Conservation (phyloP, 2,329 filamentous ascomycete genomes). For the Diaporthe vexans region DNA sequence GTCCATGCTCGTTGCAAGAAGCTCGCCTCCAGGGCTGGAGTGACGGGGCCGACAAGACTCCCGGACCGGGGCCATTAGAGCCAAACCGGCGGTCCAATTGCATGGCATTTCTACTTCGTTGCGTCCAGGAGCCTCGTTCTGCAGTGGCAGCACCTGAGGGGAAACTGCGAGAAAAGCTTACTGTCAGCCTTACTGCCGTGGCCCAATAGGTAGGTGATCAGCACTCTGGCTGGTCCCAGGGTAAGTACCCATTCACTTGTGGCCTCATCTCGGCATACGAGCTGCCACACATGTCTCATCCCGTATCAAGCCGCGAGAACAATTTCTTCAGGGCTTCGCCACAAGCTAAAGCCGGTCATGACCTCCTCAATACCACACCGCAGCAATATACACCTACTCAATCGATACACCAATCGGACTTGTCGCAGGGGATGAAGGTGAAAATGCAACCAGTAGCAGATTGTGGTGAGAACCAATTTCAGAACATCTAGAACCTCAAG, state of each 20-base stretch:
- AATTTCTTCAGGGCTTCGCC: background rate
- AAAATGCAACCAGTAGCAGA: too few species aligned
- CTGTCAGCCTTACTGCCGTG: background rate
- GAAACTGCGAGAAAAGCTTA: too few species aligned
- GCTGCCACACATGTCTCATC: background rate
- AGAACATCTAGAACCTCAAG: too few species aligned
- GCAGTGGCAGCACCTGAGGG: background rate
- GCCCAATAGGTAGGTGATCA: background rate
- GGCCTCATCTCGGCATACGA: constrained; percentile 10
- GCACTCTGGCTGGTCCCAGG: background rate
- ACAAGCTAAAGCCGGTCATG: background rate
- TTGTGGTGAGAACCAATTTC: background rate
- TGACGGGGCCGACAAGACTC: background rate
- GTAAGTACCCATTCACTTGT: background rate
- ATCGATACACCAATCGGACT: background rate
- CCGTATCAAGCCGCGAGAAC: background rate
- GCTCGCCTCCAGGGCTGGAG: too few species aligned
- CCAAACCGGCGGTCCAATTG: background rate
- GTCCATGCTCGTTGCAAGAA: background rate
- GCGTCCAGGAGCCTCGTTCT: background rate
- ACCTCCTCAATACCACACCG: background rate
- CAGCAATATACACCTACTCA: background rate
- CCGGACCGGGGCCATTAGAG: background rate
- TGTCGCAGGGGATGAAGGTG: too few species aligned
- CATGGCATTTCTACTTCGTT: background rate